A percentile compares a stretch with the other conserved stretches of the same genome.
These are phyloP conservation scores for Arachis hypogaea DNA, from an alignment of 306 rosid species.

Conservation along the genomic window DNA sequence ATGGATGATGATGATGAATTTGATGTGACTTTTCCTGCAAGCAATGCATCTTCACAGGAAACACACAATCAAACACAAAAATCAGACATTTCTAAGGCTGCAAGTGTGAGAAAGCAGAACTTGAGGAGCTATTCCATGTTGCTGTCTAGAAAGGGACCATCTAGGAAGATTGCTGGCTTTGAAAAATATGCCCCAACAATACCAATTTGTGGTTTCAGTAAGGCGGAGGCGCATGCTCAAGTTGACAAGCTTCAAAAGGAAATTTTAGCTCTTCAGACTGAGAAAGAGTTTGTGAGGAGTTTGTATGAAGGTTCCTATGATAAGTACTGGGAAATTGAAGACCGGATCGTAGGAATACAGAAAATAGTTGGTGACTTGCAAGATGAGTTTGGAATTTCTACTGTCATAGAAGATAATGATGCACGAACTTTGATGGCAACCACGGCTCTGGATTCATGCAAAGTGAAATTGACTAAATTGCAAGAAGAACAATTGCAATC, in stretches of 20 bases:
- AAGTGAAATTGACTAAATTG: slow-evolving; percentile 61
- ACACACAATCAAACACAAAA: slow-evolving; percentile 37
- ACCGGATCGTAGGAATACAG: slow-evolving; percentile 61
- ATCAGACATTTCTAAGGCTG: slow-evolving; percentile 62
- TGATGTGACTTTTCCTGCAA: slow-evolving; percentile 45
- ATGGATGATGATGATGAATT: slow-evolving; percentile 60
- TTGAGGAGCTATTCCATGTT: slow-evolving; percentile 61
- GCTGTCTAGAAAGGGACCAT: slow-evolving; percentile 49
- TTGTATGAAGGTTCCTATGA: slow-evolving; percentile 67
- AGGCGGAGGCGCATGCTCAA: slow-evolving; percentile 64
- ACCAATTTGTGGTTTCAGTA: slow-evolving; percentile 62
- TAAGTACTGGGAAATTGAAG: slow-evolving; percentile 79
- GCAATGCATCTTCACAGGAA: slow-evolving; percentile 39
- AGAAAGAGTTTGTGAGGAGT: slow-evolving; percentile 88
- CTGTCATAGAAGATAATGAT: slow-evolving; percentile 67
- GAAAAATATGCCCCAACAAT: slow-evolving; percentile 36
- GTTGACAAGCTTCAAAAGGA: slow-evolving; percentile 80
- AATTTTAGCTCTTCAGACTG: slow-evolving; percentile 74
- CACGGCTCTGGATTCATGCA: slow-evolving; percentile 80
- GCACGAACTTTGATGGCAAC: slow-evolving; percentile 82
- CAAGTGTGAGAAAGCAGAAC: slow-evolving; percentile 51
- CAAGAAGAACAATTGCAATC: slow-evolving; percentile 58
- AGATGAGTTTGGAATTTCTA: slow-evolving; percentile 66
- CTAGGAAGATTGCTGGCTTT: slow-evolving; percentile 40
- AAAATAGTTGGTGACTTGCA: slow-evolving; percentile 64